Conservation (phyloP, 495 filamentous ascomycete species). For the Niebla homalea region DNA sequence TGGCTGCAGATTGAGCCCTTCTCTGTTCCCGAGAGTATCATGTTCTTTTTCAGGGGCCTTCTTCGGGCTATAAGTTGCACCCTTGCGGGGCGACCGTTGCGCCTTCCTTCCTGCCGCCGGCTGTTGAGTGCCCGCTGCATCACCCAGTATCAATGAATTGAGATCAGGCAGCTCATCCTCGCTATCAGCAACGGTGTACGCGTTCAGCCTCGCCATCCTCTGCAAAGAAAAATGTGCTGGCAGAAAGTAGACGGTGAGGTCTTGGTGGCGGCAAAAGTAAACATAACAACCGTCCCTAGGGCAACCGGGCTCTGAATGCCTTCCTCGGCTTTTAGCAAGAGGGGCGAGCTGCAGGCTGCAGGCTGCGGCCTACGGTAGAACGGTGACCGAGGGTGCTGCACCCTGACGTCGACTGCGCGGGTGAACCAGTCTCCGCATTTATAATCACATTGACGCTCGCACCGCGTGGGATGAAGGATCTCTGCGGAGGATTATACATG, state of each 20-base stretch:
- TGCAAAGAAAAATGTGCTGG: neutral
- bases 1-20: neutral
- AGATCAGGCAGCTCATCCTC: slow-evolving; percentile 17
- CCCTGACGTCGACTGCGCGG: too few relatives aligned
- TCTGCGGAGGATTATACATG: too few relatives aligned
- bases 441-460: too few relatives aligned
- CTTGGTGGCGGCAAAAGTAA: neutral
- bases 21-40: too few relatives aligned
- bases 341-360: too few relatives aligned
- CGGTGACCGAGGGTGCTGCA: too few relatives aligned
- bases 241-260: neutral
- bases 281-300: neutral
- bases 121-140: neutral
- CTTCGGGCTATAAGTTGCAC: slow-evolving; percentile 15
- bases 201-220: neutral
- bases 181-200: slow-evolving; percentile 2
- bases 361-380: too few relatives aligned
- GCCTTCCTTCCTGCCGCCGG: neutral
- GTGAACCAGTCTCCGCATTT: too few relatives aligned
- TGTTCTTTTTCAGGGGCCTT: slow-evolving; percentile 10
- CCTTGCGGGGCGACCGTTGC: neutral
- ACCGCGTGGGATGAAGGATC: too few relatives aligned
- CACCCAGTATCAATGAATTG: neutral
- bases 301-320: neutral
- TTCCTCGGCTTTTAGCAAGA: too few relatives aligned